These are phyloP conservation scores for Yamadazyma siamensis DNA, from an alignment of 1,139 yeast species.

Conservation along the genomic window DNA sequence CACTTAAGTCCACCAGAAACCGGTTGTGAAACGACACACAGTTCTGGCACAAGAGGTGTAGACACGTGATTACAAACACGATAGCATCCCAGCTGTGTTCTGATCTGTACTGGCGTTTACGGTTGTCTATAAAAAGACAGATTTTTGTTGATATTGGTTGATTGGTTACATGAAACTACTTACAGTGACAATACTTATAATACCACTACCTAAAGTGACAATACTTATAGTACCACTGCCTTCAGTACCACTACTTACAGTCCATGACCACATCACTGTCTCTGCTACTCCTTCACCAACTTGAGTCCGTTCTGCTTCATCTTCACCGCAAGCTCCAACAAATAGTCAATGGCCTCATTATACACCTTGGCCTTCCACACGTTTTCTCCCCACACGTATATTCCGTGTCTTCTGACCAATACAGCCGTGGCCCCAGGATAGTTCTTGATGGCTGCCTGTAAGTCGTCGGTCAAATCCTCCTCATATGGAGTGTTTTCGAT, in stretches of 20 bases:
- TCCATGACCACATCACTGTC: not conserved
- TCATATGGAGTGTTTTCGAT: conserved; percentile 89
- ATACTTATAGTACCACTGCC: too few species aligned
- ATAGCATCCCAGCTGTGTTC: too few species aligned
- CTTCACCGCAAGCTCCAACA: conserved; percentile 79
- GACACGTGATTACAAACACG: too few species aligned
- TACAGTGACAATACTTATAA: too few species aligned
- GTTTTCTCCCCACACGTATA: conserved; percentile 91
- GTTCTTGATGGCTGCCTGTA: conserved; percentile 58
- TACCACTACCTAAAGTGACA: conserved; percentile 1
- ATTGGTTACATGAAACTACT: too few species aligned
- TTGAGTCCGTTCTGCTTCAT: conserved; percentile 66
- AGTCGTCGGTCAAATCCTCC: conserved; percentile 71
- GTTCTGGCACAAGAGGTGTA: not conserved
- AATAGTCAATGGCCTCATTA: conserved; percentile 89
- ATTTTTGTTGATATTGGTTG: too few species aligned
- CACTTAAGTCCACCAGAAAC: conserved; percentile 41
- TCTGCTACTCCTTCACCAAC: conserved; percentile 29
- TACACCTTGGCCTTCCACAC: conserved; percentile 92
- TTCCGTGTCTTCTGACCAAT: conserved; percentile 88
- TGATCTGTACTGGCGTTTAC: too few species aligned
- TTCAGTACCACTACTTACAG: too few species aligned
- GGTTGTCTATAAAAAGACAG: too few species aligned
- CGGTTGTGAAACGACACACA: conserved; percentile 3
- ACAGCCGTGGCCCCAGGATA: conserved; percentile 85